phyloP scores from a whole-genome alignment of 2,329 filamentous ascomycete genomes.

The Neophaeococcomyces mojaviensis region DNA sequence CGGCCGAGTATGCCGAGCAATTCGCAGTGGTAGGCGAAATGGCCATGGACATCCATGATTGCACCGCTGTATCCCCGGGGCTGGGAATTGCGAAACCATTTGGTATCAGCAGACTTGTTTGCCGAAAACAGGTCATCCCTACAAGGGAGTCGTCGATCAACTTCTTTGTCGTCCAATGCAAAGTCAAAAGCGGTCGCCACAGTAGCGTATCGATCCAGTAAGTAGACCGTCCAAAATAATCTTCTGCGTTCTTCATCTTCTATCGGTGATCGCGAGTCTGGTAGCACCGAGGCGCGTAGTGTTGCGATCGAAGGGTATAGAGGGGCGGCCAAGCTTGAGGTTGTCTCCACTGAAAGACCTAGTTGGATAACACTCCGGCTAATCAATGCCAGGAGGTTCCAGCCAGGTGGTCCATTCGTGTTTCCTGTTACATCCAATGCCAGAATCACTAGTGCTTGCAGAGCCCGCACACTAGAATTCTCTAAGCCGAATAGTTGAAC shows the following conservation, averaged over 20 bases:
- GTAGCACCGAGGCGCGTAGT: conserved; percentile 73
- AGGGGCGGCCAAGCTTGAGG: conserved; percentile 69
- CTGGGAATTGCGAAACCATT: conserved; percentile 61
- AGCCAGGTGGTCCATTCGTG: conserved; percentile 82
- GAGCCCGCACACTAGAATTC: conserved; percentile 76
- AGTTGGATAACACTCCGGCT: conserved; percentile 82
- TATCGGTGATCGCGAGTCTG: conserved; percentile 75
- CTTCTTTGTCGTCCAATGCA: conserved; percentile 78
- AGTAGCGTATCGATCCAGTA: conserved; percentile 83
- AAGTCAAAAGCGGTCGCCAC: conserved; percentile 89
- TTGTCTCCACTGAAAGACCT: conserved; percentile 74
- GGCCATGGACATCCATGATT: conserved; percentile 58
- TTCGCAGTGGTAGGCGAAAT: conserved; percentile 86
- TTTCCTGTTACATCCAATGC: conserved; percentile 77
- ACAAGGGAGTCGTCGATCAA: conserved; percentile 78
- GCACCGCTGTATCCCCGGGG: conserved; percentile 56
- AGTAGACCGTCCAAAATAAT: conserved; percentile 90
- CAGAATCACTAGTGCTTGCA: conserved; percentile 81
- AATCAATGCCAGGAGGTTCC: conserved; percentile 85
- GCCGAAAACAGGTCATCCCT: conserved; percentile 78
- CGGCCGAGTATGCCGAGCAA: conserved; percentile 81
- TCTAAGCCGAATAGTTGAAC: conserved; percentile 83
- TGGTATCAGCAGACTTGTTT: conserved; percentile 75
- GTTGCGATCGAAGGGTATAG: conserved; percentile 78
- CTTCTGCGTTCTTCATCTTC: conserved; percentile 80